Base-by-base conservation (phyloP, 2,329 filamentous ascomycete species). In the Trichoderma atroviride region DNA sequence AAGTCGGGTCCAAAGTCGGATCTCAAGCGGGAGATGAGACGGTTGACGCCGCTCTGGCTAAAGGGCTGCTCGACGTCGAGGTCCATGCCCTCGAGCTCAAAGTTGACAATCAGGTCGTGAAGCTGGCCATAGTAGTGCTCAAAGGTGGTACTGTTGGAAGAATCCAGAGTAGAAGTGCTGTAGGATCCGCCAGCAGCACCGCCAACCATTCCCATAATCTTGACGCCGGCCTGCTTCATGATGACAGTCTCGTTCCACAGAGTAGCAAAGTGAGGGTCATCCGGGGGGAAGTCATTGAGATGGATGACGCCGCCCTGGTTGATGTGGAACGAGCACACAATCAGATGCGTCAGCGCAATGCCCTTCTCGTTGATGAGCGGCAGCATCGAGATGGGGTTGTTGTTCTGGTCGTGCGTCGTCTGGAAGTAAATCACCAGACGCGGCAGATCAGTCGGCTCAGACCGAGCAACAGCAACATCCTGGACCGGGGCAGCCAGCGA, bases 161-260 rank as follows among this genome's bases (percentile, higher is more conserved):
- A 33, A 71, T 90, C 86, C 3, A 88, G 84, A 3, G 70, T 71
- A 13, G 13, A 4, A 0, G 81, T 82, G n/a, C 70, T 56, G 61
- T 86, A 97, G 1, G 89, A 91, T 4, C 93, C 94, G 65, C 86
- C 85, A 0, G 92, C 92, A 1, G 93, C 93, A 1, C 93, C 94
- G 29, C 93, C 94, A 0, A 97, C 82, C 92, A 97, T 96, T 56
- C 89, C 92, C 76, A 96, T 84, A 1, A 97, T 87, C 74, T 90
- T 93, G 71, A 96, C 85, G 27, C 92, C 93, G 2, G 84, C 84
- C 0, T 85, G 85, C 78, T 94, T 90, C n/a, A 96, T 81, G 73
- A 88, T 83, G 0, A 84, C 83, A 4, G 92, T 87, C 78, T 97
- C 93, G n/a, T 85, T 84, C 93, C 93, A 97, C 9, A 97, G 83